Conservation (phyloP, 164 flowering plant species). For the Vitis cinerea region DNA sequence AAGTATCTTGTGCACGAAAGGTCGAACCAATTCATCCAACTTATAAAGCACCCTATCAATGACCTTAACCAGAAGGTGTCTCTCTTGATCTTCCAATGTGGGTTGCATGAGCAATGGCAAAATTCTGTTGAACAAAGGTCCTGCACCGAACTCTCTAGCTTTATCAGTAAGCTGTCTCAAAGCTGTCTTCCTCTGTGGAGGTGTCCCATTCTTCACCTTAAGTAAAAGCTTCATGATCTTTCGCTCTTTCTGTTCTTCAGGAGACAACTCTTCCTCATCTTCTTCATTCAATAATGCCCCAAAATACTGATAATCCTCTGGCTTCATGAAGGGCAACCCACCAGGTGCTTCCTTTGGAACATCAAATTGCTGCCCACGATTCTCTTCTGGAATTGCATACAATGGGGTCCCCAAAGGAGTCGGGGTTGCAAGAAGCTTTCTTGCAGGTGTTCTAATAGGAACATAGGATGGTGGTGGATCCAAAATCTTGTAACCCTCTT, state of each 20-base stretch:
- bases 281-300: constrained; percentile 86
- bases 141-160: constrained; percentile 96
- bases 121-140: constrained; percentile 87
- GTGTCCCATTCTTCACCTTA: constrained; percentile 98
- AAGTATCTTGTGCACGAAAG: constrained; percentile 91
- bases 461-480: constrained; percentile 93
- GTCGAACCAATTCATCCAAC: constrained; percentile 94
- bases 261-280: constrained; percentile 85
- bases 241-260: constrained; percentile 96
- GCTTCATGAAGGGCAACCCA: constrained; percentile 93
- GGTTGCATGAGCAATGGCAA: constrained; percentile 97
- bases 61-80: constrained; percentile 96
- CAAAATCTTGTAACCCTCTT: constrained; percentile 88
- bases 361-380: constrained; percentile 95
- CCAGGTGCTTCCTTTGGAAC: constrained; percentile 87
- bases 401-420: constrained; percentile 91
- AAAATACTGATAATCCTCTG: constrained; percentile 92
- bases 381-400: constrained; percentile 88
- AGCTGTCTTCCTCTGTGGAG: constrained; percentile 98
- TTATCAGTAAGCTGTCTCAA: constrained; percentile 94
- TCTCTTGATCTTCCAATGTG: constrained; percentile 95
- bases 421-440: constrained; percentile 95
- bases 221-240: constrained; percentile 96
- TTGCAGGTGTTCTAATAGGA: constrained; percentile 95
- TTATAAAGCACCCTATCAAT: constrained; percentile 95